phyloP scores from a whole-genome alignment of 495 filamentous ascomycete species.

The Immersiella caudata region DNA sequence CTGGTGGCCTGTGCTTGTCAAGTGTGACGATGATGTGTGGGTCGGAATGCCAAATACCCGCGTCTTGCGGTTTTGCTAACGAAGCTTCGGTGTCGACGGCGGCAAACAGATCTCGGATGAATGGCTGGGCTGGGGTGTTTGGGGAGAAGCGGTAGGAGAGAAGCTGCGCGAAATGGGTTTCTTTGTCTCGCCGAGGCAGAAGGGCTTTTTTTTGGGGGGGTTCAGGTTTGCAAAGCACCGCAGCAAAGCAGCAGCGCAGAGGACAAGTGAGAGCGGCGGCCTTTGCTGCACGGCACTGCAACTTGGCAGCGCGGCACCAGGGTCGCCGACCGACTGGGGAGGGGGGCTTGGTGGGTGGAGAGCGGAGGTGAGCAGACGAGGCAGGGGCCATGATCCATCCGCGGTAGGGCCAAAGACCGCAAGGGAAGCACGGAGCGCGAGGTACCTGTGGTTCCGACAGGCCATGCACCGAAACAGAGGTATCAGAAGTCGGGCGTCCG shows the following conservation, averaged over 20 bases:
- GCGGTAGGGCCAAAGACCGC: background rate
- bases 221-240: background rate
- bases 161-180: background rate
- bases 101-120: background rate
- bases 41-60: background rate
- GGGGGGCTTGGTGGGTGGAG: background rate
- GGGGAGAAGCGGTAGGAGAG: background rate
- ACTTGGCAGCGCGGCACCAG: slow-evolving; percentile 15
- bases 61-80: background rate
- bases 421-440: background rate
- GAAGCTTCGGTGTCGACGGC: background rate
- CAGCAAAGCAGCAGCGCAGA: background rate
- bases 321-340: slow-evolving; percentile 16
- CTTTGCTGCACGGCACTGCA: slow-evolving; percentile 14
- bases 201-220: background rate
- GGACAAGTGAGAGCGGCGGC: slow-evolving; percentile 13
- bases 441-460: slow-evolving; percentile 18
- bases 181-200: slow-evolving; percentile 6
- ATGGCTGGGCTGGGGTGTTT: background rate
- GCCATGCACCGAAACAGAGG: slow-evolving; percentile 16
- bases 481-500: slow-evolving; percentile 12
- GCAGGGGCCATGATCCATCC: slow-evolving; percentile 13
- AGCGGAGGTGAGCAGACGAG: slow-evolving; percentile 5
- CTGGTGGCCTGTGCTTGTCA: background rate
- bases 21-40: background rate